These are phyloP conservation scores for Fusarium gaditjirri DNA, from an alignment of 2,329 filamentous ascomycete species.

Conservation along the genomic window DNA sequence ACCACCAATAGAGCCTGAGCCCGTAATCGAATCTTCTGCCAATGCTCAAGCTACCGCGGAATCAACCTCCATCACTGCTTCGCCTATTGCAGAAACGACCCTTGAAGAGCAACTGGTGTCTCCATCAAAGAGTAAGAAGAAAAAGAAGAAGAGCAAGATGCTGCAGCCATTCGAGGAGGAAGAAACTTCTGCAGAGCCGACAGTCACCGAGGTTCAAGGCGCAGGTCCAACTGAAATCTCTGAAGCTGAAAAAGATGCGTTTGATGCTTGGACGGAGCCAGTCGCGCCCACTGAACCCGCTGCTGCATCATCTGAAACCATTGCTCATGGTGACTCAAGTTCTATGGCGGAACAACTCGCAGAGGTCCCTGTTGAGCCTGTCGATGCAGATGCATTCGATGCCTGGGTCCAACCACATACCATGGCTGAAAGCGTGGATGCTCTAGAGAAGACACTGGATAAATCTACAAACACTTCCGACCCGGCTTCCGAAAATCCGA, in stretches of 20 bases:
- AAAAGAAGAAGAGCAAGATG: slow-evolving; percentile 41
- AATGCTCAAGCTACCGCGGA: not conserved
- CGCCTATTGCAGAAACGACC: not conserved
- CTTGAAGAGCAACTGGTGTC: slow-evolving; percentile 6
- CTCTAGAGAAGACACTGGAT: slow-evolving; percentile 2
- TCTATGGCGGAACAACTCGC: not conserved
- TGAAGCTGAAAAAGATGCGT: slow-evolving; percentile 22
- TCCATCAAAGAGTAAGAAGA: slow-evolving; percentile 40
- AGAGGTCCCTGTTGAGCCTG: not conserved
- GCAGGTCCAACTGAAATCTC: not conserved
- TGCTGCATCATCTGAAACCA: not conserved
- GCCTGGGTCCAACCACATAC: slow-evolving; percentile 26
- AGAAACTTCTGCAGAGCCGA: not conserved
- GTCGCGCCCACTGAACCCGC: not conserved
- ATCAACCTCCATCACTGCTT: slow-evolving; percentile 23
- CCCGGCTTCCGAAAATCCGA: slow-evolving; percentile 3
- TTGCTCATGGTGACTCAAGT: not conserved
- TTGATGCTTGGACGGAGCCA: slow-evolving; percentile 34
- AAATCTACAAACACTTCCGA: slow-evolving; percentile 9
- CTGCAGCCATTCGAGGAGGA: slow-evolving; percentile 21
- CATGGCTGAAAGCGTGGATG: not conserved
- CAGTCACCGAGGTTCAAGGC: slow-evolving; percentile 1
- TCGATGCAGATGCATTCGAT: slow-evolving; percentile 31
- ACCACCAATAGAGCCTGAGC: slow-evolving; percentile 1
- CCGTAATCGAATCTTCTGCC: not conserved